Base-by-base conservation (phyloP, 768 basidiomycete genomes). In the Trametes maxima region DNA sequence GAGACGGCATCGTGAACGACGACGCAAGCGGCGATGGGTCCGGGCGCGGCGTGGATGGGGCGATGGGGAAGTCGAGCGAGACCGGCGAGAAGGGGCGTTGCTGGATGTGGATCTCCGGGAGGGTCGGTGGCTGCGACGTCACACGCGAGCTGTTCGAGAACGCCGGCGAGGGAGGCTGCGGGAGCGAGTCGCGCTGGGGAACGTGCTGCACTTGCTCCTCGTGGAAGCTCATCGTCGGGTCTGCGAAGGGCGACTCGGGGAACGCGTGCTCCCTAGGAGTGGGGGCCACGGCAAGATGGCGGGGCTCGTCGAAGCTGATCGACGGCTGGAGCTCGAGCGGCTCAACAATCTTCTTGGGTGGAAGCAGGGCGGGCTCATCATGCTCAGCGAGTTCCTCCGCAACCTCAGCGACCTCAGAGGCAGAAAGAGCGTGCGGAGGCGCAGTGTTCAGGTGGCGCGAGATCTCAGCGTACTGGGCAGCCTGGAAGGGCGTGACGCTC, bases 401-500 rank as follows among this genome's bases (percentile, higher is more conserved):
- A 13, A 63, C 52, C 55, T 63, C 73, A 45, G 62, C 57, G 46
- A 65, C 63, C 1, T 60, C 64, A 43, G 62, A 51, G 37, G 66
- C 65, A 36, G 75, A 68, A 25, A 75, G 53, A 43, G 60, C 61
- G 11, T 58, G 51, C 4, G 71, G 69, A 8, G 71, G 68, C 8
- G 67, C 64, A 4, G 66, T 35, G 60, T 84, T 80, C 42, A 92
- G 71, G 19, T 76, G 81, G 66, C 80, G 77, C 5, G 86, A 83
- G 57, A 90, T 90, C 67, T 87, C 89, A 19, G 79, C 82, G 67
- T 91, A 91, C 70, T 92, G 90, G 0, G 79, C 80, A 42, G 87
- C 89, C 68, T 92, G 90, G 79, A 80, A 89, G 0, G 89, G 89
- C 3, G 88, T 85, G 2, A 90, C 82, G 66, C 88, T 89, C 17